Base-by-base conservation (phyloP, 2,329 filamentous ascomycete species). In the Gliomastix tumulicola region DNA sequence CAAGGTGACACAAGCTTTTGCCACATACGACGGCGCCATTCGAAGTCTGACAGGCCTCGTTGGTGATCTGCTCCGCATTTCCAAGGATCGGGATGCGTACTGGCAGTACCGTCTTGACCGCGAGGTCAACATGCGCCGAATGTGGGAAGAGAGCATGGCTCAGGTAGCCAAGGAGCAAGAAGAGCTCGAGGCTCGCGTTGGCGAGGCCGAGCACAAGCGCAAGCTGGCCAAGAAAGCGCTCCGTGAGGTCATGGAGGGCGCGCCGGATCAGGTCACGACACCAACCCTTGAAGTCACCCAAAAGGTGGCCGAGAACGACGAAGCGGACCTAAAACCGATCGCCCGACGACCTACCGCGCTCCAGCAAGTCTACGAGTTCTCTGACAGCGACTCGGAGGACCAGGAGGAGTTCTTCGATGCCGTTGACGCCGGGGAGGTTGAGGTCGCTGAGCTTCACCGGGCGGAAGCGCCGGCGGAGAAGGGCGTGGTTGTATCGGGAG, bases 141-240 rank as follows among this genome's bases (percentile, higher is more conserved):
- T 98, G 79, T 98, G 92, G 92, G 92, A 98, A 62, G 92, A 98
- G 52, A 97, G 89, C 61, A 96, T 98, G 92, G 88, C 92, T 9
- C 82, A 89, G 50, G 84, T 98, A n/a, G 92, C 89, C 15, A 81
- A 79, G 38, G 92, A 98, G 57, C 92, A 98, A 50, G 92, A 97
- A 60, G 77, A 88, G 35, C 73, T 98, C 2, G 88, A 97, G 55
- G 86, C 79, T 23, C 83, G 82, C 40, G 85, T 96, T 42, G 88
- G 86, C 31, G 86, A 95, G 59, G 86, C 88, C 2, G 90, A 97
- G 57, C 76, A 84, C 54, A 97, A 94, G 69, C 78, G 88, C 39
- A 89, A 85, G 56, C 75, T 85, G 44, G 92, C 92, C 4, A 97
- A 95, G 68, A 81, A 83, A 44, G 89, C 88, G 3, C 71, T 98